Evolutionary conservation across 164 flowering plant species (phyloP).

Genomic region (Nymphaea thermarum): DNA sequence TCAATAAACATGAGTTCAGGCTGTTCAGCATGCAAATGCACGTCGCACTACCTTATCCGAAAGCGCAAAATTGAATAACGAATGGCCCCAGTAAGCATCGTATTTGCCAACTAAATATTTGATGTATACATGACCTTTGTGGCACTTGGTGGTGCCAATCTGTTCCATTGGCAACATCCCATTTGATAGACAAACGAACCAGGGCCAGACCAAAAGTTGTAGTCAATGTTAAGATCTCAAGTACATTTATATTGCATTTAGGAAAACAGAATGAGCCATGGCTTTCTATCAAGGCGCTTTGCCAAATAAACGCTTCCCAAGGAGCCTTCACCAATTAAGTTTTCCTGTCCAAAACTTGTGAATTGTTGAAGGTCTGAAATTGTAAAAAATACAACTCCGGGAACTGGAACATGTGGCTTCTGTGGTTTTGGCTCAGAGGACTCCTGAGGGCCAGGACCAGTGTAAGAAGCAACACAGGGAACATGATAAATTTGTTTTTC

Average conservation of each 20-base stretch:
- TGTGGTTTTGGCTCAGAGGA: not conserved
- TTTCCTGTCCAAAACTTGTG: constrained; percentile 74
- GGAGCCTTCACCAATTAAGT: constrained; percentile 61
- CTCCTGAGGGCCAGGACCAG: not conserved
- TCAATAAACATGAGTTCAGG: too few relatives aligned
- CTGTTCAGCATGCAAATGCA: too few relatives aligned
- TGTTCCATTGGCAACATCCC: too few relatives aligned
- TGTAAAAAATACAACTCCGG: constrained; percentile 34
- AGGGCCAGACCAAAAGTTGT: not conserved
- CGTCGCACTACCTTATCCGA: too few relatives aligned
- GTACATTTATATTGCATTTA: not conserved
- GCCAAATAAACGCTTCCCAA: constrained; percentile 74
- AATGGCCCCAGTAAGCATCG: too few relatives aligned
- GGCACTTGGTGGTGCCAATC: too few relatives aligned
- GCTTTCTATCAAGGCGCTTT: constrained; percentile 75
- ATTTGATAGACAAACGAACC: too few relatives aligned
- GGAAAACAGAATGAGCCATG: constrained; percentile 9
- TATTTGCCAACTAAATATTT: too few relatives aligned
- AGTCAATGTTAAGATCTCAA: not conserved
- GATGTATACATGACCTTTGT: too few relatives aligned
- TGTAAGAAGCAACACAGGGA: not conserved
- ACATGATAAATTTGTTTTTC: not conserved
- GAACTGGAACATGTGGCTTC: constrained; percentile 13
- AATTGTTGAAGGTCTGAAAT: constrained; percentile 73
- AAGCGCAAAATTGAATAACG: too few relatives aligned